phyloP scores from a whole-genome alignment of 768 basidiomycete genomes.

The Naganishia onofrii region DNA sequence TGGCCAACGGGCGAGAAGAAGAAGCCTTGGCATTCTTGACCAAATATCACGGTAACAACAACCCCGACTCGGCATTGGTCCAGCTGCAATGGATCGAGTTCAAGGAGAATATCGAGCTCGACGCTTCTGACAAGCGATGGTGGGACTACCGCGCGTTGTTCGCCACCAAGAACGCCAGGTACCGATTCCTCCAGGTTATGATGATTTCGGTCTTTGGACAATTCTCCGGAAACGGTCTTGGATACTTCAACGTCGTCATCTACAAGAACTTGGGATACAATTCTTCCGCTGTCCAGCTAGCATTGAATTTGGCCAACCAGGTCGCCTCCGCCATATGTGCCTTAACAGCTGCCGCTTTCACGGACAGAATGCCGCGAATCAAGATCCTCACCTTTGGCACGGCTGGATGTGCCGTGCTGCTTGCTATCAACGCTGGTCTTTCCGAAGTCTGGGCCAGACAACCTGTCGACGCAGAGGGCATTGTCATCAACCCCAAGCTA shows the following conservation, averaged over 20 bases:
- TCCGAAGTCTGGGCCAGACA: constrained; percentile 34
- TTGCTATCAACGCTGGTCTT: constrained; percentile 21
- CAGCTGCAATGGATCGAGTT: constrained; percentile 60
- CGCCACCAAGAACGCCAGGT: constrained; percentile 45
- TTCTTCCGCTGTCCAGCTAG: constrained; percentile 45
- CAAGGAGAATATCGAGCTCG: constrained; percentile 46
- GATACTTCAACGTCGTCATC: constrained; percentile 53
- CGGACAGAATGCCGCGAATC: constrained; percentile 39
- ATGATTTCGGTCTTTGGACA: constrained; percentile 62
- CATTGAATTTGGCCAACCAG: constrained; percentile 51
- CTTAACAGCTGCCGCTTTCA: constrained; percentile 45
- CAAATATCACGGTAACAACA: constrained; percentile 60
- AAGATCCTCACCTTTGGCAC: constrained; percentile 45
- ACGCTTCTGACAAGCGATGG: constrained; percentile 62
- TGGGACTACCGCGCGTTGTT: constrained; percentile 59
- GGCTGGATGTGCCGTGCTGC: constrained; percentile 36
- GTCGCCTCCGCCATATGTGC: constrained; percentile 51
- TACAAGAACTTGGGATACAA: constrained; percentile 43
- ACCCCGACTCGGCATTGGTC: constrained; percentile 59
- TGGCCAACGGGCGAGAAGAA: constrained; percentile 57
- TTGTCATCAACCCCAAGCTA: constrained; percentile 33
- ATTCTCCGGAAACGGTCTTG: constrained; percentile 62
- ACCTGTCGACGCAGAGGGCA: constrained; percentile 29
- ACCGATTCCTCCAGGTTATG: constrained; percentile 56
- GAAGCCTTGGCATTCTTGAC: constrained; percentile 58